Percentiles rank a stretch among this genome's conserved stretches.
These are phyloP conservation scores for Sugiyamaella qingdaonensis DNA, from an alignment of 805 yeast genomes.

Conservation along the genomic window DNA sequence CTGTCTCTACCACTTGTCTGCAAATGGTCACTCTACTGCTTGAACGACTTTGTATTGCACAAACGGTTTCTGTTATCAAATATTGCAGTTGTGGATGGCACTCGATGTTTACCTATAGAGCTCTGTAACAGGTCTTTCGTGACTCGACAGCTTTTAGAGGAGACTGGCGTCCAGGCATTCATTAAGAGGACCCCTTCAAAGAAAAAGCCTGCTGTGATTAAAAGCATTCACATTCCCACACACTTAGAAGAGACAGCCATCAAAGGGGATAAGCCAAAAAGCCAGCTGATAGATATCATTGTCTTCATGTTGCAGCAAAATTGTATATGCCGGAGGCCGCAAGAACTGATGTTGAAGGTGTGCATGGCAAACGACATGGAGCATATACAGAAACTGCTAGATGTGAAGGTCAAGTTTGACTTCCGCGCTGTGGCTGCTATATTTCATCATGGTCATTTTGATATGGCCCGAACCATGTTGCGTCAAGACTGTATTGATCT, in stretches of 20 bases:
- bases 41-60: conserved; percentile 10
- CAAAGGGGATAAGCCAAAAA: neutral
- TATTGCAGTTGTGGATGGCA: neutral
- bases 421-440: conserved; percentile 6
- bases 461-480: conserved; percentile 7
- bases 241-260: conserved; percentile 21
- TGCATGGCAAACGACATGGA: neutral
- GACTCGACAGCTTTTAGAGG: conserved; percentile 24
- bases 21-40: conserved; percentile 18
- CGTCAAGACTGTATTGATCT: conserved; percentile 4
- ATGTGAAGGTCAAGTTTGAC: conserved; percentile 3
- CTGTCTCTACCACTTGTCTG: neutral
- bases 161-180: conserved; percentile 50
- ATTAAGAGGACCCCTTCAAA: neutral
- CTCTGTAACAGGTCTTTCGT: conserved; percentile 26
- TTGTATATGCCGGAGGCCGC: conserved; percentile 8
- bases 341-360: conserved; percentile 11
- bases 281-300: neutral
- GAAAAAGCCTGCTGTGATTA: neutral
- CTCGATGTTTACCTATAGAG: conserved; percentile 16
- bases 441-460: conserved; percentile 19
- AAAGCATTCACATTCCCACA: neutral
- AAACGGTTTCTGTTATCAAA: neutral
- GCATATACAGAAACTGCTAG: conserved; percentile 4
- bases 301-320: conserved; percentile 1